A percentile compares a stretch with the other conserved stretches of the same genome.
phyloP scores from a whole-genome alignment of 805 yeast genomes.

The Candida sanyiensis region DNA sequence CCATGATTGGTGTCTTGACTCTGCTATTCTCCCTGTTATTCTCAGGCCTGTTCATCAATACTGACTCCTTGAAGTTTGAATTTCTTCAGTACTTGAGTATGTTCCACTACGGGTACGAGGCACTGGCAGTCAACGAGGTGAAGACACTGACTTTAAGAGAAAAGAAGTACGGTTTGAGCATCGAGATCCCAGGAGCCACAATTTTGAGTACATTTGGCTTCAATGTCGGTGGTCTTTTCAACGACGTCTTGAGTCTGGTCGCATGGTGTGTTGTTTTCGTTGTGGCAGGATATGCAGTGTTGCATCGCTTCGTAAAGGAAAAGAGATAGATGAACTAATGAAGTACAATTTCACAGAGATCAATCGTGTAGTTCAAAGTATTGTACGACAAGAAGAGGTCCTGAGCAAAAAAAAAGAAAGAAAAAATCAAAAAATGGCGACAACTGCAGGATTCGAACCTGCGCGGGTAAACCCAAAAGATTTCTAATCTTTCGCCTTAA shows the following conservation, averaged over 20 bases:
- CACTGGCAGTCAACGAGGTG: constrained; percentile 88
- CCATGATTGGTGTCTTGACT: constrained; percentile 78
- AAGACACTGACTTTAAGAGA: constrained; percentile 78
- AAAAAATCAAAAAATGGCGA: constrained; percentile 38
- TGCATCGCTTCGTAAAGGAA: constrained; percentile 72
- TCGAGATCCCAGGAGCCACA: constrained; percentile 97
- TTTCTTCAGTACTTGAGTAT: constrained; percentile 82
- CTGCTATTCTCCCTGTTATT: constrained; percentile 80
- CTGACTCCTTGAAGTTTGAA: constrained; percentile 55
- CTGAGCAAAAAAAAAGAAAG: not conserved
- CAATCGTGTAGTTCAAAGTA: not conserved
- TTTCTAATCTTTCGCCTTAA: constrained; percentile 61
- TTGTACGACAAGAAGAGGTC: too few relatives aligned
- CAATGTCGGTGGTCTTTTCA: constrained; percentile 66
- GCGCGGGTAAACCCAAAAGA: constrained; percentile 59
- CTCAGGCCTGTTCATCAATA: constrained; percentile 91
- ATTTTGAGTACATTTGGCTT: constrained; percentile 94
- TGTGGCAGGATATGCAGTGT: constrained; percentile 64
- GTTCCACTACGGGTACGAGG: constrained; percentile 95
- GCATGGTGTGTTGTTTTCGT: constrained; percentile 56
- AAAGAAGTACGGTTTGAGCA: constrained; percentile 85
- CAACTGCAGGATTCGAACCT: constrained; percentile 73
- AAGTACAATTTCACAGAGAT: not conserved
- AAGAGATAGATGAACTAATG: constrained; percentile 30
- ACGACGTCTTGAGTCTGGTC: constrained; percentile 57